Conservation (phyloP, 345 rosid genomes). For the Moringa oleifera region DNA sequence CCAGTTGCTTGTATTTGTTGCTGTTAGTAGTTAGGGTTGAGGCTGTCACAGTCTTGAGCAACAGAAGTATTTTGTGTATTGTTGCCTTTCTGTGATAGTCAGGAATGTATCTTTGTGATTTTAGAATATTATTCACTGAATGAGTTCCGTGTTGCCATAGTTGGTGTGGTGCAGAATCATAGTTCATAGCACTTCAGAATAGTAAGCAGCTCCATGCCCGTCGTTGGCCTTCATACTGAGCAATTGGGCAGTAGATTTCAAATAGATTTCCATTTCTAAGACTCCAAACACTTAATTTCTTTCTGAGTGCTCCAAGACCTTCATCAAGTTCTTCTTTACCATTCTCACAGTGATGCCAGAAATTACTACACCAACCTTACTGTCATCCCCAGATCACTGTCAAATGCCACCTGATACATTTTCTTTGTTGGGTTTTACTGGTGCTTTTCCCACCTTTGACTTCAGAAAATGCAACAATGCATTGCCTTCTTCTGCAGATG, state of each 20-base stretch:
- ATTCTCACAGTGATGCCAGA: constrained; percentile 39
- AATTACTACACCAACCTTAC: constrained; percentile 38
- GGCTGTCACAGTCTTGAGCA: constrained; percentile 25
- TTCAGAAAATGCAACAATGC: constrained; percentile 27
- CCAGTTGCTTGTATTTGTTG: constrained; percentile 18
- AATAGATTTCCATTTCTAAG: constrained; percentile 26
- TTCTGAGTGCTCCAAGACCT: constrained; percentile 39
- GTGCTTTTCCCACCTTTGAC: constrained; percentile 30
- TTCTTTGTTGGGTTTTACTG: constrained; percentile 35
- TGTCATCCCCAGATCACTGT: constrained; percentile 33
- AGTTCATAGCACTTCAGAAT: background rate
- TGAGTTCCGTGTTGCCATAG: background rate
- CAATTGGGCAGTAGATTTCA: constrained; percentile 1
- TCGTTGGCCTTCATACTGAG: constrained; percentile 13
- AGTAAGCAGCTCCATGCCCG: constrained; percentile 13
- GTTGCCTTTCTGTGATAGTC: constrained; percentile 35
- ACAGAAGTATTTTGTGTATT: constrained; percentile 26
- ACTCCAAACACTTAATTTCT: constrained; percentile 38
- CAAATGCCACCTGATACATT: constrained; percentile 34
- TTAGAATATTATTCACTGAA: constrained; percentile 3
- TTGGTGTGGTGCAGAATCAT: background rate
- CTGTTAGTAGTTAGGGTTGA: constrained; percentile 9
- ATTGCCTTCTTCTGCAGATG: constrained; percentile 37
- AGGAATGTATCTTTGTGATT: constrained; percentile 11
- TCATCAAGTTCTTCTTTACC: constrained; percentile 35